Evolutionary conservation across 768 basidiomycete species (phyloP).

Genomic region (Hericium coralloides): DNA sequence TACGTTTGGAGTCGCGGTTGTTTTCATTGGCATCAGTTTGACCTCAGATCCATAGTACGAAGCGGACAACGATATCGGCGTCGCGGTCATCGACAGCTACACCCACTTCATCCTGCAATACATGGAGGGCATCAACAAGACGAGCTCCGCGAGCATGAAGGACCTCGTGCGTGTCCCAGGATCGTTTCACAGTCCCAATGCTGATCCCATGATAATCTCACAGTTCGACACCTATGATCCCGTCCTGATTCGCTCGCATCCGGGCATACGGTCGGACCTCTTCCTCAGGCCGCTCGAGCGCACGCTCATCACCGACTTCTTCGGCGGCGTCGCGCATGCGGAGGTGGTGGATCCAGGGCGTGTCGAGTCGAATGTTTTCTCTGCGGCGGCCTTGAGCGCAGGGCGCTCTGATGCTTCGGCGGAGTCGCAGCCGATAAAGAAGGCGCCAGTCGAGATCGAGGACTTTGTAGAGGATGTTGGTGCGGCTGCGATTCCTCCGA

Average conservation of each 20-base stretch:
- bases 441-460: too few relatives aligned
- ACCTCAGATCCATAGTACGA: conserved; percentile 52
- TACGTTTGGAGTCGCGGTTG: conserved; percentile 26
- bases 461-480: too few relatives aligned
- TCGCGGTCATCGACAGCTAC: conserved; percentile 90
- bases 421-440: too few relatives aligned
- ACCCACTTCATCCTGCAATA: conserved; percentile 89
- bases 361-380: neutral
- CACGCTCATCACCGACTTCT: conserved; percentile 56
- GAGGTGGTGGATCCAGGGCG: conserved; percentile 42
- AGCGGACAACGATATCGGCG: conserved; percentile 90
- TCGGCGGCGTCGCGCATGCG: conserved; percentile 75
- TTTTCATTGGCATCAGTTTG: neutral
- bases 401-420: too few relatives aligned
- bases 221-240: conserved; percentile 80
- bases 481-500: too few relatives aligned
- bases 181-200: too few relatives aligned
- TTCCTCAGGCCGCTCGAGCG: conserved; percentile 60
- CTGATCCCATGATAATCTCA: too few relatives aligned
- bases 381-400: too few relatives aligned
- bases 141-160: conserved; percentile 67
- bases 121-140: conserved; percentile 91
- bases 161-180: conserved; percentile 57
- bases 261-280: conserved; percentile 84
- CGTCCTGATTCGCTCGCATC: conserved; percentile 67